Conservation (phyloP, 78 protist species). For the Dictyostelium firmibasis region DNA sequence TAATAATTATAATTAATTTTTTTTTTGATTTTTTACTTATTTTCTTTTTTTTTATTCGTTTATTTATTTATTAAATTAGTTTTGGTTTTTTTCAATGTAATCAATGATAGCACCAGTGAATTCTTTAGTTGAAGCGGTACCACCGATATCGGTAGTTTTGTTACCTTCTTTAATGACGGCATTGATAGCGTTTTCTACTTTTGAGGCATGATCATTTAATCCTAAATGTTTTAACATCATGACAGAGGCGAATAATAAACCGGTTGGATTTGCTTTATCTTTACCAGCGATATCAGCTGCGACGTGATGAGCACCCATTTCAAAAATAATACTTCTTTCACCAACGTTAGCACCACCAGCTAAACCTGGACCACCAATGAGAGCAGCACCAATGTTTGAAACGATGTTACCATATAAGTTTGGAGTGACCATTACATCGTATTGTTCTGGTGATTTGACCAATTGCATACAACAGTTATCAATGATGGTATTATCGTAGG, state of each 20-base stretch:
- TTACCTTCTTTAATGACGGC: conserved; percentile 51
- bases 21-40: background rate
- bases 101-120: conserved; percentile 77
- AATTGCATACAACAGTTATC: conserved; percentile 93
- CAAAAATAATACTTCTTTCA: conserved; percentile 85
- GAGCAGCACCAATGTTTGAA: conserved; percentile 91
- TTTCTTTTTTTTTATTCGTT: background rate
- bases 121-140: conserved; percentile 56
- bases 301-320: conserved; percentile 85
- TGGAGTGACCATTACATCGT: conserved; percentile 93
- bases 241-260: conserved; percentile 79
- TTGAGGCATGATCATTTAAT: conserved; percentile 51
- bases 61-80: background rate
- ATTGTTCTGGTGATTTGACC: conserved; percentile 87
- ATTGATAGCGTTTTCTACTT: conserved; percentile 77
- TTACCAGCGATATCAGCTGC: conserved; percentile 90
- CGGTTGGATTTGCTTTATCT: conserved; percentile 91
- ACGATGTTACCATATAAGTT: conserved; percentile 93
- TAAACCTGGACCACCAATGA: conserved; percentile 94
- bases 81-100: conserved; percentile 21
- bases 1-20: no score
- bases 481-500: conserved; percentile 80
- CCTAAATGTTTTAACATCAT: conserved; percentile 88
- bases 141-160: conserved; percentile 82
- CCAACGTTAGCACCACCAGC: conserved; percentile 92